These are phyloP conservation scores for Boletus rubroflammeus DNA, from an alignment of 768 basidiomycete genomes.

Conservation along the genomic window DNA sequence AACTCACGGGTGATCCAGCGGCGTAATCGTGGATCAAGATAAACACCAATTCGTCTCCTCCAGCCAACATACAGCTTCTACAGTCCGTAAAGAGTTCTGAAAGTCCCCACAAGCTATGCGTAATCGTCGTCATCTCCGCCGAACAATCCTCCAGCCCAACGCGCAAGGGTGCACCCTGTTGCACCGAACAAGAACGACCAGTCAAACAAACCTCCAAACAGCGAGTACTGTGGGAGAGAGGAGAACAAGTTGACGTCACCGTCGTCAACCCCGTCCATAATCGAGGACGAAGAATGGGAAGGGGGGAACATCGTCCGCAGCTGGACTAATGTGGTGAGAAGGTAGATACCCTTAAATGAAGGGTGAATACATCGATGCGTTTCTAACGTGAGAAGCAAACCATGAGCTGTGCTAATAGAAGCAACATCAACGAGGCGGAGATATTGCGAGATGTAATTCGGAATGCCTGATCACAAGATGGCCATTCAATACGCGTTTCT, in stretches of 20 bases:
- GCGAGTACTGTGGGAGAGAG: constrained; percentile 68
- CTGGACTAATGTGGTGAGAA: constrained; percentile 79
- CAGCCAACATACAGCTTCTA: constrained; percentile 2
- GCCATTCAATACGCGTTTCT: not conserved
- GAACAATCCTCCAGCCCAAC: constrained; percentile 50
- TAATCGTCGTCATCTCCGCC: constrained; percentile 15
- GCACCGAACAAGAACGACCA: constrained; percentile 67
- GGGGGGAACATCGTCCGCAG: constrained; percentile 78
- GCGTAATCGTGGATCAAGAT: not conserved
- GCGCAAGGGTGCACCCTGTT: constrained; percentile 39
- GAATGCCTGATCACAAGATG: constrained; percentile 41
- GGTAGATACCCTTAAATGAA: constrained; percentile 65
- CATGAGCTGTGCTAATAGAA: constrained; percentile 81
- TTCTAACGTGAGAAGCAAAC: constrained; percentile 36
- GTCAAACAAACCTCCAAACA: constrained; percentile 74
- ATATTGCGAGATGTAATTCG: constrained; percentile 65
- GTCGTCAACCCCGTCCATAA: constrained; percentile 3
- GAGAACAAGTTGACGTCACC: constrained; percentile 54
- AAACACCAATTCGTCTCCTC: not conserved
- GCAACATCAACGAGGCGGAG: constrained; percentile 72
- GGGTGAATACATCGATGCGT: not conserved
- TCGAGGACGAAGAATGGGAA: constrained; percentile 25
- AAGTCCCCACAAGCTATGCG: constrained; percentile 1
- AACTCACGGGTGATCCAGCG: not conserved
- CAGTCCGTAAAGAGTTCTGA: not conserved